Conservation (phyloP, 1,139 yeast species). For the Scheffersomyces quercinus region DNA sequence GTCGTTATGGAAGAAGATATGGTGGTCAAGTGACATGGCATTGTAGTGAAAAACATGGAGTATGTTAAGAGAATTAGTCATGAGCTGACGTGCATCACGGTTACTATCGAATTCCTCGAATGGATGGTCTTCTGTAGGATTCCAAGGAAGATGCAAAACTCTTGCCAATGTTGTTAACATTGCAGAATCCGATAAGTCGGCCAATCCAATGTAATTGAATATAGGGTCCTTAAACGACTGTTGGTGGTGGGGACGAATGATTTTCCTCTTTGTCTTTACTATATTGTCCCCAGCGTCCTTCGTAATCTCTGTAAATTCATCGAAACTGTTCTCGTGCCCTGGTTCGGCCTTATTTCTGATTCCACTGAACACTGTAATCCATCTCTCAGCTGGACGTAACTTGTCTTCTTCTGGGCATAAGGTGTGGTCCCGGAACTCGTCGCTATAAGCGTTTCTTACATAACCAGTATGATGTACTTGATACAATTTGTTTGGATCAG, state of each 20-base stretch:
- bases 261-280: not conserved
- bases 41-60: slow-evolving; percentile 46
- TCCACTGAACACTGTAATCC: slow-evolving; percentile 46
- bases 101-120: slow-evolving; percentile 33
- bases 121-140: slow-evolving; percentile 37
- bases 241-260: slow-evolving; percentile 7
- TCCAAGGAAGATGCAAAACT: slow-evolving; percentile 46
- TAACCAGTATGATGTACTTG: slow-evolving; percentile 40
- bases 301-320: slow-evolving; percentile 1
- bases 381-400: slow-evolving; percentile 35
- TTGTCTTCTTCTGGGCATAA: slow-evolving; percentile 37
- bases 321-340: slow-evolving; percentile 7
- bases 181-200: slow-evolving; percentile 42
- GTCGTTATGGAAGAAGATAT: slow-evolving; percentile 42
- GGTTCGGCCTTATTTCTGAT: slow-evolving; percentile 23
- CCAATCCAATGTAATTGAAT: slow-evolving; percentile 40
- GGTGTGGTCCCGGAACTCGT: slow-evolving; percentile 35
- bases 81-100: slow-evolving; percentile 33
- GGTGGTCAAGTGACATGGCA: slow-evolving; percentile 52
- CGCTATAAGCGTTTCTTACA: slow-evolving; percentile 40
- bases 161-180: slow-evolving; percentile 46
- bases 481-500: slow-evolving; percentile 29
- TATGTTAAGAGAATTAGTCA: slow-evolving; percentile 37
- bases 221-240: slow-evolving; percentile 30
- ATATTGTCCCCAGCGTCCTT: not conserved